A percentile compares a stretch with the other conserved stretches of the same genome.
Conservation (phyloP, 2,329 filamentous ascomycete species). For the Madurella fahalii region DNA sequence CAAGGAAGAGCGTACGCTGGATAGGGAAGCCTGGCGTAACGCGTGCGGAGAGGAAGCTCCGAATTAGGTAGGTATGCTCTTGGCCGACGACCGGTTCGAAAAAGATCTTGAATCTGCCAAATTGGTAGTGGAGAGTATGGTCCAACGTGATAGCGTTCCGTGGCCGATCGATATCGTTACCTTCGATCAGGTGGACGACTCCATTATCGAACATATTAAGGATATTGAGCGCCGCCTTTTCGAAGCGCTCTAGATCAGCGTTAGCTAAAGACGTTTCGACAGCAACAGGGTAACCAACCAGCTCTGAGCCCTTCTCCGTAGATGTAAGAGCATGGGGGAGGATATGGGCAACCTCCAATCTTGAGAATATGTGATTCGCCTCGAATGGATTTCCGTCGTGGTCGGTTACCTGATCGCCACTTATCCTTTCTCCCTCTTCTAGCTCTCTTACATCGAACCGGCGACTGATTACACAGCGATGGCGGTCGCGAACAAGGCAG, state of each 20-base stretch:
- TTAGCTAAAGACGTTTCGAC: too few relatives aligned
- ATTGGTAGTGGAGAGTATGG: conserved; percentile 25
- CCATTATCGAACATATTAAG: conserved; percentile 41
- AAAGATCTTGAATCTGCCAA: conserved; percentile 32
- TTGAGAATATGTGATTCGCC: neutral
- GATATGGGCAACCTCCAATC: conserved; percentile 27
- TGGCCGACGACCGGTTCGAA: conserved; percentile 26
- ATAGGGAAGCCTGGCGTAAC: conserved; percentile 22
- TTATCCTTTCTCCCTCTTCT: conserved; percentile 15
- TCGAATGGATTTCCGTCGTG: conserved; percentile 25
- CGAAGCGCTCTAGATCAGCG: too few relatives aligned
- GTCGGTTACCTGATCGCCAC: conserved; percentile 15
- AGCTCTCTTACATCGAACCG: conserved; percentile 21
- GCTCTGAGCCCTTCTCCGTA: neutral
- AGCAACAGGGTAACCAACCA: too few relatives aligned
- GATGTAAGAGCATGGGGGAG: conserved; percentile 20
- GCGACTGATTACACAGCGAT: conserved; percentile 29
- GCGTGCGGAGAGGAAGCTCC: conserved; percentile 17
- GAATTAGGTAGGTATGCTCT: conserved; percentile 29
- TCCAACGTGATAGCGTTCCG: conserved; percentile 37
- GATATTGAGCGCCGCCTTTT: conserved; percentile 35
- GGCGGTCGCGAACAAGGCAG: conserved; percentile 30
- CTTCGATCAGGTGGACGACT: conserved; percentile 35
- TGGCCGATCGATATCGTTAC: conserved; percentile 37
- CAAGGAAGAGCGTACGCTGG: conserved; percentile 29